Conservation (phyloP, 1,284 basidiomycete species). For the Irpex lacteus region DNA sequence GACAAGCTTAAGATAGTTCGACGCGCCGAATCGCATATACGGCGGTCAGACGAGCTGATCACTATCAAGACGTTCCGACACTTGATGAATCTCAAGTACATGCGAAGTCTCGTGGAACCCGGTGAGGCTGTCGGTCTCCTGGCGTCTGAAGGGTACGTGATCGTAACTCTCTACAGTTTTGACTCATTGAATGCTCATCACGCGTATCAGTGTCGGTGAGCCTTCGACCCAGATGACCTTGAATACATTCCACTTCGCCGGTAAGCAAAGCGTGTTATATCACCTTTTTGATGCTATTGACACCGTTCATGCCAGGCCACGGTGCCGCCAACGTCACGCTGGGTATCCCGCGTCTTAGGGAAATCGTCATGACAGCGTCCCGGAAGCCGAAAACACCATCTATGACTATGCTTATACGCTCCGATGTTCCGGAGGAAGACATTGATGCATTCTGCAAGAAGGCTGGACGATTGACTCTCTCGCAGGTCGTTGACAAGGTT, state of each 20-base stretch:
- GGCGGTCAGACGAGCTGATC: slow-evolving; percentile 48
- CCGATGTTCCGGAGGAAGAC: slow-evolving; percentile 51
- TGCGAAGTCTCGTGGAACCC: slow-evolving; percentile 92
- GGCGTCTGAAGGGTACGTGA: slow-evolving; percentile 91
- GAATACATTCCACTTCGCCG: slow-evolving; percentile 99
- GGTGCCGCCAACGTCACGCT: slow-evolving; percentile 99
- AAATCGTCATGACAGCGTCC: slow-evolving; percentile 99
- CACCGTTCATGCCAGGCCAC: slow-evolving; percentile 61
- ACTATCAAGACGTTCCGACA: slow-evolving; percentile 66
- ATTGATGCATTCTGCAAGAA: slow-evolving; percentile 87
- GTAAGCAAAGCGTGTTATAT: slow-evolving; percentile 37
- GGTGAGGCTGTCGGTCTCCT: slow-evolving; percentile 97
- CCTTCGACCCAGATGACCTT: slow-evolving; percentile 99
- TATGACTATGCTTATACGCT: slow-evolving; percentile 85
- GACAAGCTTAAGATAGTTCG: slow-evolving; percentile 66
- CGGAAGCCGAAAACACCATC: slow-evolving; percentile 97
- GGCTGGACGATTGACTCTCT: slow-evolving; percentile 83
- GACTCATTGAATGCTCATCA: slow-evolving; percentile 11
- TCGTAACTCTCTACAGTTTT: background rate
- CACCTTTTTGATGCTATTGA: slow-evolving; percentile 3
- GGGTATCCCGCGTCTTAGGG: slow-evolving; percentile 97
- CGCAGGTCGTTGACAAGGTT: slow-evolving; percentile 88
- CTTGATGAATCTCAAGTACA: slow-evolving; percentile 88
- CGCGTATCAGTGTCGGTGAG: slow-evolving; percentile 79
- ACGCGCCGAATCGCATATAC: slow-evolving; percentile 37